phyloP scores from a whole-genome alignment of 2,329 filamentous ascomycete genomes.

The Mollisia scopiformis region DNA sequence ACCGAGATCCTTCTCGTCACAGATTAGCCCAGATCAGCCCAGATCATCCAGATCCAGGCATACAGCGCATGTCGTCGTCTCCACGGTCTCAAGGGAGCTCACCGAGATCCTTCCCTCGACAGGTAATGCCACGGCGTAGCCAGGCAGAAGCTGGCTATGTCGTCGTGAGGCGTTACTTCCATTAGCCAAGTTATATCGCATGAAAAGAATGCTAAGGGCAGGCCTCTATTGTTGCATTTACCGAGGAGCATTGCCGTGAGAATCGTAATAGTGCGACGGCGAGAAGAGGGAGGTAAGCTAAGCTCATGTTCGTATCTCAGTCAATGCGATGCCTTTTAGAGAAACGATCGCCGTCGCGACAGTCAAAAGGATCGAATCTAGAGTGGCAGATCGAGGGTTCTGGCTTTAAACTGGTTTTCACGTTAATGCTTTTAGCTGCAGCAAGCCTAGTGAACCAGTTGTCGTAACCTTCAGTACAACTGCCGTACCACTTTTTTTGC shows the following conservation, averaged over 20 bases:
- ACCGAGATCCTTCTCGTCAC: neutral
- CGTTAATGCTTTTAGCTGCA: constrained; percentile 19
- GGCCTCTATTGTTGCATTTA: constrained; percentile 21
- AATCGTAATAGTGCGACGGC: constrained; percentile 18
- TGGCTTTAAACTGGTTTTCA: constrained; percentile 19
- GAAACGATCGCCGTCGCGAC: constrained; percentile 19
- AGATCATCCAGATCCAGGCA: too few relatives aligned
- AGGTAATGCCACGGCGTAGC: constrained; percentile 16
- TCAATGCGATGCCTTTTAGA: constrained; percentile 17
- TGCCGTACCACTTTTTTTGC: constrained; percentile 17
- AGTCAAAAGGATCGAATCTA: constrained; percentile 23
- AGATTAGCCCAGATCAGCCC: neutral
- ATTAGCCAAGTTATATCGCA: constrained; percentile 26
- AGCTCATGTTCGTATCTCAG: constrained; percentile 23
- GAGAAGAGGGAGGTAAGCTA: constrained; percentile 15
- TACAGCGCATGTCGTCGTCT: constrained; percentile 20
- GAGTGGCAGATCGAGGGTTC: constrained; percentile 25
- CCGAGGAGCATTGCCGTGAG: constrained; percentile 19
- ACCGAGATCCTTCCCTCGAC: constrained; percentile 16
- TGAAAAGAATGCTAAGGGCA: constrained; percentile 23
- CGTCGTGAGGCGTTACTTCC: constrained; percentile 9
- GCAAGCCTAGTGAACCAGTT: constrained; percentile 11
- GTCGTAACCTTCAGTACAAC: constrained; percentile 20
- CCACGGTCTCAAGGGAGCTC: constrained; percentile 7
- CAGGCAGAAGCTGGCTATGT: constrained; percentile 18